These are phyloP conservation scores for Porogramme epimiltina DNA, from an alignment of 1,284 basidiomycete species.

Conservation along the genomic window DNA sequence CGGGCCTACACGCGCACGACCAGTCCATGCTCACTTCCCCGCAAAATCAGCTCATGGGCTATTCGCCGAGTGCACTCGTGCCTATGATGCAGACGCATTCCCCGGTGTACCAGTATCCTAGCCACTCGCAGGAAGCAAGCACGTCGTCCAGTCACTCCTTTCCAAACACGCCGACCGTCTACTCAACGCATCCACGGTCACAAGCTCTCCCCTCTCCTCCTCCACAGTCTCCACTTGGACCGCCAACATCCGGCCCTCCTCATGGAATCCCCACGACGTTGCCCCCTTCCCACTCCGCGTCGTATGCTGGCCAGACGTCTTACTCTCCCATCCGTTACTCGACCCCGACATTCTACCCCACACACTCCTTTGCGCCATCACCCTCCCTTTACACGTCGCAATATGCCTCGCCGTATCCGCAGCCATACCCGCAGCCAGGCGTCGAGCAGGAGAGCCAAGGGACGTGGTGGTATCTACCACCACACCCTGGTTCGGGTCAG, in stretches of 20 bases:
- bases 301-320: constrained; percentile 35
- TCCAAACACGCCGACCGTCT: constrained; percentile 22
- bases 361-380: constrained; percentile 42
- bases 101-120: constrained; percentile 28
- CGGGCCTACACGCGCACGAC: constrained; percentile 34
- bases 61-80: constrained; percentile 30
- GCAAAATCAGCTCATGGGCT: constrained; percentile 31
- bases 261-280: constrained; percentile 9
- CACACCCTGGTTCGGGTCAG: constrained; percentile 31
- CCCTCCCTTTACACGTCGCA: constrained; percentile 40
- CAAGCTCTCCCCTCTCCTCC: constrained; percentile 35
- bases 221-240: constrained; percentile 31
- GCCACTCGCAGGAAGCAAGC: constrained; percentile 34
- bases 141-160: constrained; percentile 32
- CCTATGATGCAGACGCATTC: constrained; percentile 31
- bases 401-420: constrained; percentile 41
- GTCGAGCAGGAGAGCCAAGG: constrained; percentile 44
- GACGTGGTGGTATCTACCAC: constrained; percentile 60
- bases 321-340: constrained; percentile 47
- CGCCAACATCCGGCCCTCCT: constrained; percentile 19
- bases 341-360: constrained; percentile 42
- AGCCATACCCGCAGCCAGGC: constrained; percentile 25
- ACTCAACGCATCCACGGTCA: constrained; percentile 28
- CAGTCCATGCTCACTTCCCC: constrained; percentile 29
- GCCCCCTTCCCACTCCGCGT: constrained; percentile 25